Base-by-base conservation (phyloP, 495 filamentous ascomycete genomes). In the Oidiodendron maius region DNA sequence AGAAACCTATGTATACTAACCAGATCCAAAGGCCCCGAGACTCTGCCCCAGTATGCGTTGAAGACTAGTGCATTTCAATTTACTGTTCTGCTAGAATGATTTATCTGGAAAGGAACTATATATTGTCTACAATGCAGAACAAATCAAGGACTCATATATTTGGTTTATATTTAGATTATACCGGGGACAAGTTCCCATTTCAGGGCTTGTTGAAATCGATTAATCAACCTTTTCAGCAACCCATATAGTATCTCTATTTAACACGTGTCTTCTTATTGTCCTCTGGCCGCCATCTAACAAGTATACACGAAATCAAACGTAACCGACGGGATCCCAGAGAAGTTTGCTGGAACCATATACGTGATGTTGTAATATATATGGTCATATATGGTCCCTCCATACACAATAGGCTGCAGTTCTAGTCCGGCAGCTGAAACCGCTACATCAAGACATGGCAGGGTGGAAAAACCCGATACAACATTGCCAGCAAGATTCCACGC, bases 11-110 rank as follows among this genome's bases (percentile, higher is more conserved):
- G 28, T 32, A 32, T 8, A 32, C 28, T 32, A n/a, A 32, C n/a
- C 8, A 32, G 8, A n/a, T 8, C 8, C 8, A 8, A 8, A 32
- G n/a, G 28, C 35, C 74, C 74, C 0, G 62, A 68, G 15, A 76
- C 75, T 37, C 35, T 76, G 57, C 67, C 65, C 15, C 22, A 69
- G 59, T 77, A 80, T 57, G 63, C 69, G 48, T 62, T 78, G 10
- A 52, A 61, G 40, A 70, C 71, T 24, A 53, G 61, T 50, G 59
- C 51, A 15, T 73, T 73, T 52, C 66, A 76, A 42, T 69, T 69
- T 21, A 47, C 20, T 8, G 45, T 48, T 84, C 3, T 81, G 83
- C 69, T 72, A 65, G 5, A 65, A 60, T 44, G 68, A 71, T 60
- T 38, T 76, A 12, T 36, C 75, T 20, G 42, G 74, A 13, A 41